Conservation (phyloP, 208 protist genomes). For the Leptomonas seymouri region DNA sequence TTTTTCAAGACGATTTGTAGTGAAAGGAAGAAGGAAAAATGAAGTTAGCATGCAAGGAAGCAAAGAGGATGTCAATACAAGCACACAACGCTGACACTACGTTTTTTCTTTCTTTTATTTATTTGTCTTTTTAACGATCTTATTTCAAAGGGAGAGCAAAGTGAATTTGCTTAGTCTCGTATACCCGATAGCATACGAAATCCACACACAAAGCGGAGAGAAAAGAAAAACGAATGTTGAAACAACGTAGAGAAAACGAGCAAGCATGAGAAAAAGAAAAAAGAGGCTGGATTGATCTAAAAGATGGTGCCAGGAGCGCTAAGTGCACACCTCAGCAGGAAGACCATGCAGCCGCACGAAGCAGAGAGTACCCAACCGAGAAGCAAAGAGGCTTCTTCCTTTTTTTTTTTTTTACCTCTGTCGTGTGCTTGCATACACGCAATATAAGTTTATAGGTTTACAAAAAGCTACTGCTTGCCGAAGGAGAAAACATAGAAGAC, state of each 20-base stretch:
- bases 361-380: too few relatives aligned
- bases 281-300: not conserved
- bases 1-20: not conserved
- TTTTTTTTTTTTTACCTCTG: not conserved
- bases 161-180: not conserved
- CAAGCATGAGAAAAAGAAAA: slow-evolving; percentile 1
- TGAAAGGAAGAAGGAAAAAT: slow-evolving; percentile 6
- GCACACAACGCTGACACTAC: not conserved
- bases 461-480: not conserved
- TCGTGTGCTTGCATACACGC: not conserved
- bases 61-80: slow-evolving; percentile 4
- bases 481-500: not conserved
- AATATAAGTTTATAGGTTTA: not conserved
- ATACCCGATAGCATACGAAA: not conserved
- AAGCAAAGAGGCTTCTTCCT: too few relatives aligned
- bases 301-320: not conserved
- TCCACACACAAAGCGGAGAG: not conserved
- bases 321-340: not conserved
- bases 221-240: slow-evolving; percentile 4
- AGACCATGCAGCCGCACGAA: not conserved
- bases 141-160: slow-evolving; percentile 6
- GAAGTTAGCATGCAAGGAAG: not conserved
- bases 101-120: slow-evolving; percentile 6
- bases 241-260: not conserved
- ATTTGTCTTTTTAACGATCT: not conserved